Percentiles rank a stretch among this genome's conserved stretches.
phyloP scores from a whole-genome alignment of 768 basidiomycete genomes.

The Suillus tomentosus region DNA sequence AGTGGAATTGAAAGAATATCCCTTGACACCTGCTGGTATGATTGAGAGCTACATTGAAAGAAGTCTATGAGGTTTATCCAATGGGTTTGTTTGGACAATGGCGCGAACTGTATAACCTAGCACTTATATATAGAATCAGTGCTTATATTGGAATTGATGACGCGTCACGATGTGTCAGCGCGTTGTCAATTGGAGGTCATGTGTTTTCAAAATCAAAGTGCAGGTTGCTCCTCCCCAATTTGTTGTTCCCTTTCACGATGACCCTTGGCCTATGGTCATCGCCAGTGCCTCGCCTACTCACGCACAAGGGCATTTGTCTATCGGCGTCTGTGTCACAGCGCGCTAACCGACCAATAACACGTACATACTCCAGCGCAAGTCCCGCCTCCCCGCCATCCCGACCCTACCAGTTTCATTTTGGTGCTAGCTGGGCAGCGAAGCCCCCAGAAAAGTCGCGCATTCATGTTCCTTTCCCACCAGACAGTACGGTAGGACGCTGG shows the following conservation, averaged over 20 bases:
- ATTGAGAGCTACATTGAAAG: slow-evolving; percentile 85
- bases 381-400: slow-evolving; percentile 34
- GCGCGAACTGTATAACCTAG: background rate
- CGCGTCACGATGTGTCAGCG: slow-evolving; percentile 3
- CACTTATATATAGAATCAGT: background rate
- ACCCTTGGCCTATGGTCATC: background rate
- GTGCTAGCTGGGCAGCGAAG: slow-evolving; percentile 79
- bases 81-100: background rate
- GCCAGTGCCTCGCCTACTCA: slow-evolving; percentile 20
- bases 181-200: slow-evolving; percentile 18
- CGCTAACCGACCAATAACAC: background rate
- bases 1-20: slow-evolving; percentile 79
- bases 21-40: slow-evolving; percentile 67
- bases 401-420: slow-evolving; percentile 75
- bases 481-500: slow-evolving; percentile 67
- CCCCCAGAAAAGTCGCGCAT: slow-evolving; percentile 43
- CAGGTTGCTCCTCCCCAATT: background rate
- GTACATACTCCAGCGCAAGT: slow-evolving; percentile 15
- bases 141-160: background rate
- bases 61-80: slow-evolving; percentile 38
- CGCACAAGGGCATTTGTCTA: slow-evolving; percentile 8
- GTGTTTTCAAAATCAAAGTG: slow-evolving; percentile 18
- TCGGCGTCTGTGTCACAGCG: slow-evolving; percentile 7
- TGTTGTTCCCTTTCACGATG: background rate
- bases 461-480: slow-evolving; percentile 53